These are phyloP conservation scores for Rhodofomes roseus DNA, from an alignment of 1,284 basidiomycete genomes.

Conservation along the genomic window DNA sequence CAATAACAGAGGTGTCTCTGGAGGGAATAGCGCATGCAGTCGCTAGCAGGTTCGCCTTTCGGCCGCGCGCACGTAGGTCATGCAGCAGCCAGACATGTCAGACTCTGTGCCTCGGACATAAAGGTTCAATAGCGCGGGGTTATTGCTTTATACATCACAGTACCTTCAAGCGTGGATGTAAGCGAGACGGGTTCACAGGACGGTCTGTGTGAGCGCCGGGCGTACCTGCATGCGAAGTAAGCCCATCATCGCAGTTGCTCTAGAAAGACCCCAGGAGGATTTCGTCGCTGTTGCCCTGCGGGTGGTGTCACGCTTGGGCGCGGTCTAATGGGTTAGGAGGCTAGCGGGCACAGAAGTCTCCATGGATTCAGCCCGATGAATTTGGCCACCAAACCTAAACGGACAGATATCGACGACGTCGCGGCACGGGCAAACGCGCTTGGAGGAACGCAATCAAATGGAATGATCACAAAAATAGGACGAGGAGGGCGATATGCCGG, in stretches of 20 bases:
- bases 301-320: neutral
- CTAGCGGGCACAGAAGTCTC: neutral
- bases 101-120: neutral
- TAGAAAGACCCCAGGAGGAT: neutral
- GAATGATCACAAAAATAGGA: neutral
- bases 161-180: neutral
- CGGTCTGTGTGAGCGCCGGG: neutral
- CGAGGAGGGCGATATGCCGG: neutral
- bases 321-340: neutral
- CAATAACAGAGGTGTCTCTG: neutral
- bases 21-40: neutral
- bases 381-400: neutral
- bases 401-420: neutral
- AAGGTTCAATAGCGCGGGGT: neutral
- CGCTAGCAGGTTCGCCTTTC: no score
- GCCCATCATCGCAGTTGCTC: neutral
- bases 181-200: conserved; percentile 1
- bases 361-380: neutral
- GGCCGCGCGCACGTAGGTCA: no score
- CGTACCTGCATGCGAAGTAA: neutral
- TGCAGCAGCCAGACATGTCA: neutral
- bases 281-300: neutral
- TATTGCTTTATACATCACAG: neutral
- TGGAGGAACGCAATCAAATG: neutral
- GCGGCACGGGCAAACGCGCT: neutral